phyloP scores from a whole-genome alignment of 495 filamentous ascomycete genomes.

The Xanthoparmelia taractica region DNA sequence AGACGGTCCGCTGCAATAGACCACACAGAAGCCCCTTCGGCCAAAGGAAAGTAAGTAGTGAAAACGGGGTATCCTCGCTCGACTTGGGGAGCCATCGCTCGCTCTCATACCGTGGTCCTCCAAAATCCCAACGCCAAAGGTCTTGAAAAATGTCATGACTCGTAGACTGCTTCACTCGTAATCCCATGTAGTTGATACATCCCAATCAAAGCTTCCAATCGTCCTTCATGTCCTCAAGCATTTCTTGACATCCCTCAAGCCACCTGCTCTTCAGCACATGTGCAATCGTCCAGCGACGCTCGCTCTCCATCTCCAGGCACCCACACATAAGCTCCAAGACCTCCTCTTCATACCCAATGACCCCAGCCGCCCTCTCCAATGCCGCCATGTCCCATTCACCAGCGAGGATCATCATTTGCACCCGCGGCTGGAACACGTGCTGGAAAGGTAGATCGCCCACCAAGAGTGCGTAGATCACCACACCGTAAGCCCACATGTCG shows the following conservation, averaged over 20 bases:
- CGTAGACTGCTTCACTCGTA: slow-evolving; percentile 10
- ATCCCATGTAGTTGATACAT: background rate
- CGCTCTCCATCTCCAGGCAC: slow-evolving; percentile 46
- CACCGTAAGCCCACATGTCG: slow-evolving; percentile 69
- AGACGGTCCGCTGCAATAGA: background rate
- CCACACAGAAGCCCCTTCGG: background rate
- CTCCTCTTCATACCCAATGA: slow-evolving; percentile 31
- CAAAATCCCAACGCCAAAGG: background rate
- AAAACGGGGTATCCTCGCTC: slow-evolving; percentile 16
- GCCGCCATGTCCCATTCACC: slow-evolving; percentile 54
- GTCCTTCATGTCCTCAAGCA: slow-evolving; percentile 26
- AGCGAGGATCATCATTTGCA: slow-evolving; percentile 51
- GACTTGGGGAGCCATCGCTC: background rate
- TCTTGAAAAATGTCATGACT: background rate
- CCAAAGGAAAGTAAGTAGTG: too few relatives aligned
- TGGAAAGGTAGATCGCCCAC: slow-evolving; percentile 64
- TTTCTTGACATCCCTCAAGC: slow-evolving; percentile 41
- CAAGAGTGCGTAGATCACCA: slow-evolving; percentile 55
- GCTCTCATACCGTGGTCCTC: background rate
- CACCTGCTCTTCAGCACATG: slow-evolving; percentile 49
- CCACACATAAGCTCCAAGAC: slow-evolving; percentile 46
- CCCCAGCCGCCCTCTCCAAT: slow-evolving; percentile 32
- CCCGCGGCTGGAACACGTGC: slow-evolving; percentile 50
- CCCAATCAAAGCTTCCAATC: slow-evolving; percentile 25
- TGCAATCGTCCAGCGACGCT: slow-evolving; percentile 47